These are phyloP conservation scores for Thielaviopsis populi DNA, from an alignment of 2,329 filamentous ascomycete genomes.

Conservation along the genomic window DNA sequence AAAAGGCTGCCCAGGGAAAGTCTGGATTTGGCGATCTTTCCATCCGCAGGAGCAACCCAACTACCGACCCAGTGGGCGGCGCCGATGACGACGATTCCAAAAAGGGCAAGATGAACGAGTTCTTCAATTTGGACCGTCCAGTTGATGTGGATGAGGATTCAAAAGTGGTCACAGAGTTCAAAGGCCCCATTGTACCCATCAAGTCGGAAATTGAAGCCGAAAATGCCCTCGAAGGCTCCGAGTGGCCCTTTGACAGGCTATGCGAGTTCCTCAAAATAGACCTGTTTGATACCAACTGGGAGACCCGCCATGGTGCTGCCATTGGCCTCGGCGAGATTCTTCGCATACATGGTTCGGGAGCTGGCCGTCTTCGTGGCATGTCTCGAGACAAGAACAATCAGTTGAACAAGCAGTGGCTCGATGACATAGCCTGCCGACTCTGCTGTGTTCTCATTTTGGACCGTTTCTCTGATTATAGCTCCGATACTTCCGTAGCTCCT, in stretches of 20 bases:
- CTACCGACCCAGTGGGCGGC: constrained; percentile 44
- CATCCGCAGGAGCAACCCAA: constrained; percentile 45
- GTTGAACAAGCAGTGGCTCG: constrained; percentile 73
- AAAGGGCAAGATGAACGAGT: constrained; percentile 56
- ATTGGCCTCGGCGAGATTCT: constrained; percentile 88
- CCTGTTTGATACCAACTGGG: constrained; percentile 86
- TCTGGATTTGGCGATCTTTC: constrained; percentile 80
- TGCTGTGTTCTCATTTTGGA: constrained; percentile 96
- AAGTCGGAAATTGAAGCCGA: constrained; percentile 76
- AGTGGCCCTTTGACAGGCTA: constrained; percentile 89
- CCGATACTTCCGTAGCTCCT: constrained; percentile 89
- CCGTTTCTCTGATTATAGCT: constrained; percentile 93
- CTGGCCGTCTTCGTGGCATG: constrained; percentile 61
- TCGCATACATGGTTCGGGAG: constrained; percentile 78
- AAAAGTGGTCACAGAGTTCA: constrained; percentile 91
- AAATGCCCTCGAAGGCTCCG: constrained; percentile 57
- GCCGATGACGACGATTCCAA: constrained; percentile 40
- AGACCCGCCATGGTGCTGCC: constrained; percentile 87
- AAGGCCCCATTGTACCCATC: constrained; percentile 64
- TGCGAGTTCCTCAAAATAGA: constrained; percentile 91
- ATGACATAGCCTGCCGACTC: constrained; percentile 86
- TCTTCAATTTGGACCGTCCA: constrained; percentile 75
- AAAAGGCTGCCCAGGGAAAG: constrained; percentile 74
- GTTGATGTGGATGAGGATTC: constrained; percentile 71
- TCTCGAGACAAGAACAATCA: constrained; percentile 58